A percentile compares a stretch with the other conserved stretches of the same genome.
Evolutionary conservation across 2,329 filamentous ascomycete genomes (phyloP).

Genomic region (Pseudogymnoascus sp.): DNA sequence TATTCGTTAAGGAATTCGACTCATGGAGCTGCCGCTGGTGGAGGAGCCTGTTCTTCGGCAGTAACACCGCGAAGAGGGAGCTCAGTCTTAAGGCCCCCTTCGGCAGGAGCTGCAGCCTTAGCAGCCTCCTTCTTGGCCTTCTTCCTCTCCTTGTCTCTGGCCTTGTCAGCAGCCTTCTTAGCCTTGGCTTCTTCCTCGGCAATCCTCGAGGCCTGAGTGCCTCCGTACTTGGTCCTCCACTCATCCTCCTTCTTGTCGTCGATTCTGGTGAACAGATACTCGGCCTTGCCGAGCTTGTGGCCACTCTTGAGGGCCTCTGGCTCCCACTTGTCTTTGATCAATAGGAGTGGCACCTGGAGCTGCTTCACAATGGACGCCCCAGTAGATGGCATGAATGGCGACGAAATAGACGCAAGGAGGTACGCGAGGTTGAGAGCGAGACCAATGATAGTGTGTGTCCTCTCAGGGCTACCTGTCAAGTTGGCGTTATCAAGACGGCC

Average conservation of each 20-base stretch:
- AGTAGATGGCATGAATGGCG: constrained; percentile 81
- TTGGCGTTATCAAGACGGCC: constrained; percentile 38
- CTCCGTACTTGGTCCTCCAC: constrained; percentile 71
- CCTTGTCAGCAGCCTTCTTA: constrained; percentile 32
- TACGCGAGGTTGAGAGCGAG: constrained; percentile 79
- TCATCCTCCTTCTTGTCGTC: constrained; percentile 74
- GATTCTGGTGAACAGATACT: constrained; percentile 75
- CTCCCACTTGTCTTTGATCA: constrained; percentile 62
- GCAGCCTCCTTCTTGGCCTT: constrained; percentile 36
- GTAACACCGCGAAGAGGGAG: constrained; percentile 24
- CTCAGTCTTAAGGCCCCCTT: constrained; percentile 13
- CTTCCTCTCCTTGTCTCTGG: constrained; percentile 38
- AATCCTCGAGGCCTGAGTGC: constrained; percentile 57
- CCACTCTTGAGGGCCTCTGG: constrained; percentile 57
- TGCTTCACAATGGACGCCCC: constrained; percentile 69
- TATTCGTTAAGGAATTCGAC: neutral
- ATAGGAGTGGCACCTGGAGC: constrained; percentile 51
- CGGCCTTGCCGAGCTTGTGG: constrained; percentile 74
- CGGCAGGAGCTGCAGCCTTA: neutral
- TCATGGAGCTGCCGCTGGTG: constrained; percentile 26
- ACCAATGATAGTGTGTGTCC: constrained; percentile 48
- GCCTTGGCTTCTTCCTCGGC: constrained; percentile 59
- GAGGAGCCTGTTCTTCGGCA: constrained; percentile 28
- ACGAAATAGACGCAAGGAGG: constrained; percentile 69
- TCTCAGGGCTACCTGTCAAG: constrained; percentile 31